A percentile compares a stretch with the other conserved stretches of the same genome.
phyloP scores from a whole-genome alignment of 2,329 filamentous ascomycete species.

The Ophiostoma montium region DNA sequence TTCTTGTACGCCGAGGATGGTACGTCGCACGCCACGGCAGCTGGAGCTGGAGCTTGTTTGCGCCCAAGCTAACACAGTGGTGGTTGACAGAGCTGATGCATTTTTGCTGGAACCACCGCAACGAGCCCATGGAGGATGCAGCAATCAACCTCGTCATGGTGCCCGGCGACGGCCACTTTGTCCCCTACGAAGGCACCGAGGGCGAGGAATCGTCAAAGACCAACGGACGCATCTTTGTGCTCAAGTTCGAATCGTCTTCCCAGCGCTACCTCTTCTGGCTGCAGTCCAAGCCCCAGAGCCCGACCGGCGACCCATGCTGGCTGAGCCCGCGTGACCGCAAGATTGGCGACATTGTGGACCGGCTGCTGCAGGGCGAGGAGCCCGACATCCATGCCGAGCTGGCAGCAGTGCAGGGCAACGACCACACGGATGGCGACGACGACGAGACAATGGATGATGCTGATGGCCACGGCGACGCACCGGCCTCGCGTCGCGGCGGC shows the following conservation, averaged over 20 bases:
- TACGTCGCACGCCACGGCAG: conserved; percentile 11
- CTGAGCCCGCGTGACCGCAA: conserved; percentile 77
- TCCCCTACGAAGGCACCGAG: conserved; percentile 55
- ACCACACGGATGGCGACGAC: conserved; percentile 27
- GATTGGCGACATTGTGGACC: conserved; percentile 76
- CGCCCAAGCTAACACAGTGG: background rate
- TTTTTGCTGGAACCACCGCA: conserved; percentile 90
- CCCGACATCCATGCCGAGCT: conserved; percentile 63
- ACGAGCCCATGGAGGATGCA: conserved; percentile 53
- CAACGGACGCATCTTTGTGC: conserved; percentile 80
- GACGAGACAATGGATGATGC: conserved; percentile 71
- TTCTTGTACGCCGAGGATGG: conserved; percentile 91
- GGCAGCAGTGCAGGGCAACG: conserved; percentile 35
- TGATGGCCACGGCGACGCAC: conserved; percentile 46
- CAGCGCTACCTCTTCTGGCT: conserved; percentile 92
- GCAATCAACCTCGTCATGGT: conserved; percentile 90
- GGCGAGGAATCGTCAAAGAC: conserved; percentile 48
- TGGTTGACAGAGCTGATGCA: conserved; percentile 59
- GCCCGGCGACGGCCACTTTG: conserved; percentile 74
- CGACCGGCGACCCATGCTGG: conserved; percentile 54
- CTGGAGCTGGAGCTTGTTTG: background rate
- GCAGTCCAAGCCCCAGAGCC: conserved; percentile 73
- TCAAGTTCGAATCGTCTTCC: conserved; percentile 88
- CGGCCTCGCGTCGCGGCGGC: conserved; percentile 30
- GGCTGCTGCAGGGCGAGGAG: conserved; percentile 75